Conservation (phyloP, 139 green algal genomes). For the Parachlorella kessleri region DNA sequence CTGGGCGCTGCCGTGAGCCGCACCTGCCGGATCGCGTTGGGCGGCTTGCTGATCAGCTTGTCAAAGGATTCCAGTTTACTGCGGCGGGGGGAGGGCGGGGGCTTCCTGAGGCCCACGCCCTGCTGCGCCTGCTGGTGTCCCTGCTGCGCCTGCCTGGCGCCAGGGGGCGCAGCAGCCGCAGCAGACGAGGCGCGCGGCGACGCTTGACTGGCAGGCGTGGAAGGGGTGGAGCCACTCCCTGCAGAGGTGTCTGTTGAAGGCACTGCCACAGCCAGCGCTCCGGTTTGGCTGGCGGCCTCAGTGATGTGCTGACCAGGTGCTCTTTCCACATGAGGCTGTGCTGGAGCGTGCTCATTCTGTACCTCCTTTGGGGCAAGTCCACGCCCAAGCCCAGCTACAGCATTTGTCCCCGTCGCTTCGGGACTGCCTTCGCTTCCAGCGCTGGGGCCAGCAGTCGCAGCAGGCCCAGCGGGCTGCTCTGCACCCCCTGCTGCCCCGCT, state of each 20-base stretch:
- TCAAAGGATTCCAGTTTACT: slow-evolving; percentile 46
- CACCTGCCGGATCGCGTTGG: slow-evolving; percentile 18
- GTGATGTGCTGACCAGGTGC: too few species aligned
- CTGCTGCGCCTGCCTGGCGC: neutral
- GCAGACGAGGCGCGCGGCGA: too few species aligned
- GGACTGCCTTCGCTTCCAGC: too few species aligned
- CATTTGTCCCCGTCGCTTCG: too few species aligned
- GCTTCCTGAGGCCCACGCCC: neutral
- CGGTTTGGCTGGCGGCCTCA: too few species aligned
- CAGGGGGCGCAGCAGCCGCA: neutral
- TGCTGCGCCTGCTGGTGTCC: neutral
- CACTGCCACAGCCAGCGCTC: too few species aligned
- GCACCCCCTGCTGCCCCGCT: neutral
- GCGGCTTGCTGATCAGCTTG: slow-evolving; percentile 20
- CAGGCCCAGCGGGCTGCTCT: neutral
- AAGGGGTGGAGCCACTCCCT: neutral
- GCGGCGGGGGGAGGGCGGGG: neutral
- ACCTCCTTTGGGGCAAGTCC: neutral
- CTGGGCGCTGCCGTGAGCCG: neutral
- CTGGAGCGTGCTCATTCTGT: neutral
- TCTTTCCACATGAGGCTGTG: too few species aligned
- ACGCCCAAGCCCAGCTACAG: too few species aligned
- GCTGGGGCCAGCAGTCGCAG: too few species aligned
- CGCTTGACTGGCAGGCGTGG: neutral
- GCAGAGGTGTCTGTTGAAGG: too few species aligned